Evolutionary conservation across 495 filamentous ascomycete genomes (phyloP).

Genomic region (Hypoxylon intermedium): DNA sequence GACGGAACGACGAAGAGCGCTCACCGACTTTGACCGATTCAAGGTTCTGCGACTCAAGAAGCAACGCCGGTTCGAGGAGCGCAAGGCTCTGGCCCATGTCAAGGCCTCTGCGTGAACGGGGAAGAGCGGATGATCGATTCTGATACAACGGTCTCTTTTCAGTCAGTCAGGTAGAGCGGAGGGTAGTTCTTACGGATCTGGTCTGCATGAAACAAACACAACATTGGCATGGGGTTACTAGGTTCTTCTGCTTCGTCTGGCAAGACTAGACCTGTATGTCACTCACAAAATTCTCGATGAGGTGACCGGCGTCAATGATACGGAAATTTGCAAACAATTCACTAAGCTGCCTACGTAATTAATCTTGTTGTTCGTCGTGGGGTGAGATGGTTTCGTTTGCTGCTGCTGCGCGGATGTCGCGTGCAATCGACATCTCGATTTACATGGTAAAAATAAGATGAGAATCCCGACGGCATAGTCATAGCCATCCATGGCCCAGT

Average conservation of each 20-base stretch:
- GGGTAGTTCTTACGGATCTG: slow-evolving; percentile 43
- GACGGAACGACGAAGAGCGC: slow-evolving; percentile 81
- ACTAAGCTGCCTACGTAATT: not conserved
- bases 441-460: too few relatives aligned
- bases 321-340: slow-evolving; percentile 34
- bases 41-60: slow-evolving; percentile 98
- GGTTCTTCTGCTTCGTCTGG: slow-evolving; percentile 58
- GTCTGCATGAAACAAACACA: slow-evolving; percentile 52
- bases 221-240: slow-evolving; percentile 57
- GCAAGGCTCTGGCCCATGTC: slow-evolving; percentile 87
- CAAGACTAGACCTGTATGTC: slow-evolving; percentile 62
- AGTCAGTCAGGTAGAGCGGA: slow-evolving; percentile 35
- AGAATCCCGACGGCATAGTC: too few relatives aligned
- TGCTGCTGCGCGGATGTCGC: too few relatives aligned
- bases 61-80: slow-evolving; percentile 96
- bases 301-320: slow-evolving; percentile 56
- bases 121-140: slow-evolving; percentile 33
- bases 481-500: too few relatives aligned
- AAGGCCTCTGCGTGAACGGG: slow-evolving; percentile 55
- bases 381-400: not conserved
- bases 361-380: not conserved
- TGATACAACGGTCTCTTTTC: slow-evolving; percentile 35
- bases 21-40: slow-evolving; percentile 99
- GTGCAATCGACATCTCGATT: too few relatives aligned
- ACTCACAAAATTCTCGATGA: slow-evolving; percentile 49